Percentiles rank a stretch among this genome's conserved stretches.
Conservation (phyloP, 306 rosid species). For the apple (Malus domestica) region ASM211411v1 NC_041802.1:16840001-16840500, state of each 20-base stretch:
- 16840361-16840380: conserved; percentile 88
- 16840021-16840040: conserved; percentile 87
- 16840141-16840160: conserved; percentile 99
- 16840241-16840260: conserved; percentile 85
- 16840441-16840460: conserved; percentile 30
- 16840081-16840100: conserved; percentile 50
- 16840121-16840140: conserved; percentile 78
- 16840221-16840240: conserved; percentile 85
- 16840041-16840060: conserved; percentile 90
- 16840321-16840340: conserved; percentile 54
- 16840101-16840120: conserved; percentile 43
- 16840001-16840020: conserved; percentile 84
- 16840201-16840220: conserved; percentile 90
- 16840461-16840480: conserved; percentile 42
- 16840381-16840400: conserved; percentile 99
- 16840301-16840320: conserved; percentile 86
- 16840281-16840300: conserved; percentile 88
- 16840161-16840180: conserved; percentile 77
- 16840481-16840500: conserved; percentile 71
- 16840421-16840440: conserved; percentile 38
- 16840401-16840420: conserved; percentile 54
- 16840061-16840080: conserved; percentile 70
- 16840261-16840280: conserved; percentile 91
- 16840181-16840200: conserved; percentile 93
- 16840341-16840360: conserved; percentile 77